Evolutionary conservation across 1,284 basidiomycete genomes (phyloP).

Genomic region (Chalciporus sp.): DNA sequence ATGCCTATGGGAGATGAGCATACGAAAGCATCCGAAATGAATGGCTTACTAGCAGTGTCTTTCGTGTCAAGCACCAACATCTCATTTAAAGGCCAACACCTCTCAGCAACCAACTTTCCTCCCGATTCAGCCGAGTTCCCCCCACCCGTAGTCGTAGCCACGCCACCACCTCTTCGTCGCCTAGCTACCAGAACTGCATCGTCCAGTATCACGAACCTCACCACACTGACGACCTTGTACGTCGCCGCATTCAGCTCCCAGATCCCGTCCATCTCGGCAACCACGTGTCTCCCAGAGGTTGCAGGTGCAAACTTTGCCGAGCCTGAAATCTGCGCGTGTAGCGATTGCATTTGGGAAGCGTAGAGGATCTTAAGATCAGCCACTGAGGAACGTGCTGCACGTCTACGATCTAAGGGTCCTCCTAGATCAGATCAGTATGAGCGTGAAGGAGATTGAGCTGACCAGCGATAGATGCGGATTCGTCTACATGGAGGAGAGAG

Average conservation of each 20-base stretch:
- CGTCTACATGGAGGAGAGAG: constrained; percentile 88
- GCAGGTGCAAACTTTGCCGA: constrained; percentile 94
- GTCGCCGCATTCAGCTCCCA: constrained; percentile 92
- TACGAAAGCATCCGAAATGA: background rate
- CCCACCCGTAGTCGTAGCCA: constrained; percentile 34
- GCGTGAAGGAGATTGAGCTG: constrained; percentile 25
- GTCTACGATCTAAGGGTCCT: constrained; percentile 48
- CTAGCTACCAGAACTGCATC: constrained; percentile 88
- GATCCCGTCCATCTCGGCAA: constrained; percentile 85
- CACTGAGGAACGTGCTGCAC: constrained; percentile 85
- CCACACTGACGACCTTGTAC: constrained; percentile 88
- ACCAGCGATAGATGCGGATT: constrained; percentile 61
- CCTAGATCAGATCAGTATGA: constrained; percentile 1
- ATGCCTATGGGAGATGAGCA: constrained; percentile 56
- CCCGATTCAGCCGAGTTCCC: constrained; percentile 36
- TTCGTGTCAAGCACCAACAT: constrained; percentile 95
- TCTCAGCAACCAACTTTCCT: constrained; percentile 87
- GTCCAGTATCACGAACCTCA: constrained; percentile 90
- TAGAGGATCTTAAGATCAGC: constrained; percentile 94
- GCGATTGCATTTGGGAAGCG: constrained; percentile 88
- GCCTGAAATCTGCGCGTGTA: constrained; percentile 94
- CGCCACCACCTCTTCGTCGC: constrained; percentile 58
- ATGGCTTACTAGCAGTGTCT: constrained; percentile 79
- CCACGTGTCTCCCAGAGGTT: constrained; percentile 87
- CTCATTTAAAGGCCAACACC: constrained; percentile 90